Base-by-base conservation (phyloP, 2,329 filamentous ascomycete species). In the Ophiosphaerella korrae region DNA sequence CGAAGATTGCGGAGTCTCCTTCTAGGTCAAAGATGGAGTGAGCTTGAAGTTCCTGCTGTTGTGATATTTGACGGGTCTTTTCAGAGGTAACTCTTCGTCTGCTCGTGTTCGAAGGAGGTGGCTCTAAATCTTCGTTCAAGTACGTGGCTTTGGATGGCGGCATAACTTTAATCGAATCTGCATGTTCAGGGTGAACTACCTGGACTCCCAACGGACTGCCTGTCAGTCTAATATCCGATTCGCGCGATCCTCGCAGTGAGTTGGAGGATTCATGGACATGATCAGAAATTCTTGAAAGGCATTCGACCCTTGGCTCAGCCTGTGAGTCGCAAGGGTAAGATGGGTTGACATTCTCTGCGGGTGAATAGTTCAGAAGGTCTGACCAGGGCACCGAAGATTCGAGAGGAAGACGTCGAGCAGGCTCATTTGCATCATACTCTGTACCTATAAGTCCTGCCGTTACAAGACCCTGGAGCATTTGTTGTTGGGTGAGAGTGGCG, bases 401-500 rank as follows among this genome's bases (percentile, higher is more conserved):
- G 2, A 53, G 53, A 2, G 53, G 53, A 40, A 56, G 60, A 29
- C 64, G 52, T 40, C 60, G 62, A 13, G 39, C 53, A 29, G 47
- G 45, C 32, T 39, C 45, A 34, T 55, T 45, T 31, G 11, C 13
- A 14, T 64, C 60, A 7, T 49, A 31, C 4, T 62, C 60, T 29
- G 71, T 42, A 13, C 62, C 67, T 13, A 66, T 53, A 26, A 67
- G 65, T 6, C 26, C 53, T 26, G 69, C 64, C 18, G 57, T 62
- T 39, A 58, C 50, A 14, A 73, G 68, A 32, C 67, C 66, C 32
- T 74, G 72, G 23, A 78, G 43, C 42, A 78, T 55, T n/a, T 67
- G 64, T 53, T 74, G 67, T 52, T 77, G 73, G 14, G 72, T 75
- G 9, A 72, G 67, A 29, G 72, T 75, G 31, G 71, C 75, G 50